A percentile compares a stretch with the other conserved stretches of the same genome.
phyloP scores from a whole-genome alignment of 2,329 filamentous ascomycete genomes.

The Bipolaris sorokiniana region DNA sequence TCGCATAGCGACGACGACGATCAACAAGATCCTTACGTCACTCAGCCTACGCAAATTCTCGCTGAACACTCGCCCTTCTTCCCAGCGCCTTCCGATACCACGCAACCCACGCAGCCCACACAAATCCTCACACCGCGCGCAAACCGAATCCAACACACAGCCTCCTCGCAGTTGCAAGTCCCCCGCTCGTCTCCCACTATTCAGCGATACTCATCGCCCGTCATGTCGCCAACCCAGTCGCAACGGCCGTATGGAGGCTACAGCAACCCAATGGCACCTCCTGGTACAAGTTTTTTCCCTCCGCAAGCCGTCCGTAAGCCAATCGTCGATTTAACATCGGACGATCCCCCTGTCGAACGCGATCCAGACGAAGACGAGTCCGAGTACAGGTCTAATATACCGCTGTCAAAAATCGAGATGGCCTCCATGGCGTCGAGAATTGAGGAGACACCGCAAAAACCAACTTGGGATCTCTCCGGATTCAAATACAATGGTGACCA shows the following conservation, averaged over 20 bases:
- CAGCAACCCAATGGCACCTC: slow-evolving; percentile 73
- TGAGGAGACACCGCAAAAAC: slow-evolving; percentile 46
- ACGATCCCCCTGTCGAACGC: slow-evolving; percentile 59
- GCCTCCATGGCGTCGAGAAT: slow-evolving; percentile 31
- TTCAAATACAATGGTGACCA: slow-evolving; percentile 32
- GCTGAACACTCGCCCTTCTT: slow-evolving; percentile 38
- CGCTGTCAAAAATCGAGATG: slow-evolving; percentile 61
- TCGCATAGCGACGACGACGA: slow-evolving; percentile 57
- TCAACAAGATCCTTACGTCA: slow-evolving; percentile 57
- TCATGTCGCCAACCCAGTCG: slow-evolving; percentile 60
- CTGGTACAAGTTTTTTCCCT: slow-evolving; percentile 71
- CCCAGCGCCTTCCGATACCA: slow-evolving; percentile 49
- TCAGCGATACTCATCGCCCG: slow-evolving; percentile 50
- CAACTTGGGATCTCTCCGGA: slow-evolving; percentile 33
- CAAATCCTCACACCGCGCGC: slow-evolving; percentile 59
- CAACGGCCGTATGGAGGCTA: slow-evolving; percentile 69
- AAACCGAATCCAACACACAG: slow-evolving; percentile 34
- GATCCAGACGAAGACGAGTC: slow-evolving; percentile 51
- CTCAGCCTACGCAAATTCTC: slow-evolving; percentile 44
- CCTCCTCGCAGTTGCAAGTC: slow-evolving; percentile 70
- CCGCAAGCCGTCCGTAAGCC: slow-evolving; percentile 46
- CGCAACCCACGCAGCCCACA: slow-evolving; percentile 68
- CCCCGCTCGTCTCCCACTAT: slow-evolving; percentile 81
- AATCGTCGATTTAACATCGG: slow-evolving; percentile 52
- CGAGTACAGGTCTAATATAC: slow-evolving; percentile 61